Evolutionary conservation across 2,329 filamentous ascomycete species (phyloP), one percentile per base, ranked within the genome.

Genomic region (Colletotrichum sp.): DNA sequence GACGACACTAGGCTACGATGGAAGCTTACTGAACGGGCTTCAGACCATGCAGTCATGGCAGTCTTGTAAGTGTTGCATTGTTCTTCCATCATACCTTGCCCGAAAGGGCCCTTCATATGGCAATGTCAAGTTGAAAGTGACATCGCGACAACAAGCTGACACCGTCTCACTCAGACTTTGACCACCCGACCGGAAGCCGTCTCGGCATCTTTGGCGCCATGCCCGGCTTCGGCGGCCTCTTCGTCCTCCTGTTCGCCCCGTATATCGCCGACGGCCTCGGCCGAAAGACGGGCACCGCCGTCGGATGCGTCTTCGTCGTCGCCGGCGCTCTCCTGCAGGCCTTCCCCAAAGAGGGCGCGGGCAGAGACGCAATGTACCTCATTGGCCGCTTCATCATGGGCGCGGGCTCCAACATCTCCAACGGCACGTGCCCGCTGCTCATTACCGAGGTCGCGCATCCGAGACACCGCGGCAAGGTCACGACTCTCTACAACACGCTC

Each of bases 341-440:
- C 6, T 89, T 76, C 86, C 89, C 78, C 84, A 86, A 13, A 81
- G 87, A 28, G 80, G 68, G 48, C 15, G 28, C 75, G 9, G 34
- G 21, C n/a, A 38, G 75, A n/a, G 76, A 80, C 15, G 70, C 70
- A 16, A 75, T 76, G 65, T 91, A 89, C 76, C 85, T 89, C 77
- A 87, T 82, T n/a, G 89, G 88, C 68, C 85, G 90, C 69, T 89
- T 90, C 79, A 81, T 91, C 71, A 85, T 91, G 65, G 89, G 89
- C 66, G 89, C 91, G 61, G 89, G 89, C 38, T 87, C 87, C 79
- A 85, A 84, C 65, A 81, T 89, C 43, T 83, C 86, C 3, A 87
- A 89, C 74, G 83, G 86, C 73, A 84, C 86, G 2, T 86, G 86
- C 10, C 88, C 88, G 2, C 81, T 89, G 21, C 83, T 89, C 8